Evolutionary conservation across 1,284 basidiomycete species (phyloP).

Genomic region (Ganoderma sinense): DNA sequence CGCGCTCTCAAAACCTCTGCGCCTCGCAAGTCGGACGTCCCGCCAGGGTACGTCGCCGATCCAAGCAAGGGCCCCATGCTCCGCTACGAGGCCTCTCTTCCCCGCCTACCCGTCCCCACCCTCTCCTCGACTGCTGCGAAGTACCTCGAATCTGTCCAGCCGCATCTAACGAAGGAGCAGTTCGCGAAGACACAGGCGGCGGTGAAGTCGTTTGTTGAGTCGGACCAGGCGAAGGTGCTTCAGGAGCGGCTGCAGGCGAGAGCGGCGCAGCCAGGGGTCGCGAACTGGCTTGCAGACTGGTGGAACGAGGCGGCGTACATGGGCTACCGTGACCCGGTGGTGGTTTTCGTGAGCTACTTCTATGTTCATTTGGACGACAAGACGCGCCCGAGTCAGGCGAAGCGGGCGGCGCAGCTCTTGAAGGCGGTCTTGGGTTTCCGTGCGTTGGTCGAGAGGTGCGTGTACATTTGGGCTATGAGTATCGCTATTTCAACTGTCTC

Average conservation of each 20-base stretch:
- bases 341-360: conserved; percentile 96
- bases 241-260: conserved; percentile 84
- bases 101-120: conserved; percentile 85
- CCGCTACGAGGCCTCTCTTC: conserved; percentile 82
- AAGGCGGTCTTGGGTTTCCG: conserved; percentile 89
- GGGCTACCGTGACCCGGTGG: conserved; percentile 88
- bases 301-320: conserved; percentile 96
- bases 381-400: conserved; percentile 61
- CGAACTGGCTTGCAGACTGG: conserved; percentile 96
- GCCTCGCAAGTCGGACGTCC: conserved; percentile 40
- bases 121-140: conserved; percentile 84
- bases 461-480: conserved; percentile 14
- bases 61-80: conserved; percentile 74
- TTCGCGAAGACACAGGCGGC: conserved; percentile 65
- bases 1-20: conserved; percentile 45
- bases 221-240: conserved; percentile 77
- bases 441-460: conserved; percentile 81
- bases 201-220: conserved; percentile 77
- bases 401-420: conserved; percentile 81
- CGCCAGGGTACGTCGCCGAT: conserved; percentile 53
- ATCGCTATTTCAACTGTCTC: background rate
- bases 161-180: conserved; percentile 73
- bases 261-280: conserved; percentile 64
- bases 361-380: conserved; percentile 87
- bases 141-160: conserved; percentile 86